A percentile compares a stretch with the other conserved stretches of the same genome.
These are phyloP conservation scores for Clohesyomyces aquaticus DNA, from an alignment of 495 filamentous ascomycete genomes.

Conservation along the genomic window DNA sequence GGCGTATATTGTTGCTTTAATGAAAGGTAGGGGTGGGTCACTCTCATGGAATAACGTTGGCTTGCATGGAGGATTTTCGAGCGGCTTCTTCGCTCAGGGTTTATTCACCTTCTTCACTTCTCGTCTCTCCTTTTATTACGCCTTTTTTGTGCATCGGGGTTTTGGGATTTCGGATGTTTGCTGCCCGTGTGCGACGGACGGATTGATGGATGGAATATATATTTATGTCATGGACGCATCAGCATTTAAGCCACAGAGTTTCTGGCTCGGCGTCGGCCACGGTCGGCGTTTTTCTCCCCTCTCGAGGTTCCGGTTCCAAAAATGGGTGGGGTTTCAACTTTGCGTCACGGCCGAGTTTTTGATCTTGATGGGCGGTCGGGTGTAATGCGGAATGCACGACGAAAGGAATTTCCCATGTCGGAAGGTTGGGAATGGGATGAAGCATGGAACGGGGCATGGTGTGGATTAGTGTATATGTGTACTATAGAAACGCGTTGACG, in stretches of 20 bases:
- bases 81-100: background rate
- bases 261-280: background rate
- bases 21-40: background rate
- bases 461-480: background rate
- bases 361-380: too few relatives aligned
- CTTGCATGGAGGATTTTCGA: slow-evolving; percentile 8
- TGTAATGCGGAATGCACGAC: too few relatives aligned
- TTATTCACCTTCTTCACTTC: slow-evolving; percentile 1
- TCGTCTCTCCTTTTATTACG: background rate
- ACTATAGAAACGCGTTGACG: background rate
- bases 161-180: too few relatives aligned
- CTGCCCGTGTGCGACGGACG: too few relatives aligned
- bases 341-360: too few relatives aligned
- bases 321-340: too few relatives aligned
- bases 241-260: slow-evolving; percentile 14
- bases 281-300: slow-evolving; percentile 10
- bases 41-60: slow-evolving; percentile 12
- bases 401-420: background rate
- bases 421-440: background rate
- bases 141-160: background rate
- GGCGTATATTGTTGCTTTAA: slow-evolving; percentile 25
- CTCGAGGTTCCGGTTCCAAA: background rate
- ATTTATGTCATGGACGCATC: slow-evolving; percentile 18
- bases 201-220: background rate
- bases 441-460: background rate